Percentiles rank a stretch among this genome's conserved stretches.
phyloP scores from a whole-genome alignment of 768 basidiomycete species.

The Amanita pallidorosea region DNA sequence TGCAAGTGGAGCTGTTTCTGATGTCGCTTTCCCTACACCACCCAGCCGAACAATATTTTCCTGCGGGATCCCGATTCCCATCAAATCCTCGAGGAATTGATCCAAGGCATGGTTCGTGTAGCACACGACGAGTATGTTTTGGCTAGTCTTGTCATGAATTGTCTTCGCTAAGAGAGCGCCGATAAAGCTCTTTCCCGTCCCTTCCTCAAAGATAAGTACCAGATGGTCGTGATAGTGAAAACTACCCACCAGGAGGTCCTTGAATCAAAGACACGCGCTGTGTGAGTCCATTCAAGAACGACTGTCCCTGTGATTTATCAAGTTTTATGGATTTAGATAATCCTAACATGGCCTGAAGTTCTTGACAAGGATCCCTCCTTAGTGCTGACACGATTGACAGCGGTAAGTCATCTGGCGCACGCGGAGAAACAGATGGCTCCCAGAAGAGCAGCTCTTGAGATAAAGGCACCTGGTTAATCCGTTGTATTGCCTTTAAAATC shows the following conservation, averaged over 20 bases:
- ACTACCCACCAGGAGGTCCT: constrained; percentile 52
- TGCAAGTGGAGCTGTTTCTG: constrained; percentile 31
- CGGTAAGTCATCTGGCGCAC: constrained; percentile 2
- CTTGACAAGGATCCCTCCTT: constrained; percentile 18
- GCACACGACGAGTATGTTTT: constrained; percentile 56
- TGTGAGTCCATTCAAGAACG: constrained; percentile 41
- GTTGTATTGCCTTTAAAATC: constrained; percentile 45
- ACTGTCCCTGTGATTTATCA: constrained; percentile 37
- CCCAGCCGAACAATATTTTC: constrained; percentile 44
- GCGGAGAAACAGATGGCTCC: constrained; percentile 19
- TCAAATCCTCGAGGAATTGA: constrained; percentile 53
- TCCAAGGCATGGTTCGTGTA: constrained; percentile 72
- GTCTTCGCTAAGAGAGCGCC: constrained; percentile 57
- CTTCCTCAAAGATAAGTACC: constrained; percentile 19
- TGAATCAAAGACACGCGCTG: constrained; percentile 54
- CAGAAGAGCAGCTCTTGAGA: constrained; percentile 43
- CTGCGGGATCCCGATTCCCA: constrained; percentile 45
- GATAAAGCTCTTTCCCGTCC: constrained; percentile 69
- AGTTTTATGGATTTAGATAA: constrained; percentile 31
- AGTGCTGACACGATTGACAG: constrained; percentile 16
- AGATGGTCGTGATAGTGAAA: neutral
- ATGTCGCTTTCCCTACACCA: constrained; percentile 40
- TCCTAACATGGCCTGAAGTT: constrained; percentile 29
- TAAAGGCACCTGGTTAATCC: constrained; percentile 33
- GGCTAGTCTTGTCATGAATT: constrained; percentile 33